Base-by-base conservation (phyloP, 1,139 yeast genomes). In the Suzukiozyma palmioleophila region DNA sequence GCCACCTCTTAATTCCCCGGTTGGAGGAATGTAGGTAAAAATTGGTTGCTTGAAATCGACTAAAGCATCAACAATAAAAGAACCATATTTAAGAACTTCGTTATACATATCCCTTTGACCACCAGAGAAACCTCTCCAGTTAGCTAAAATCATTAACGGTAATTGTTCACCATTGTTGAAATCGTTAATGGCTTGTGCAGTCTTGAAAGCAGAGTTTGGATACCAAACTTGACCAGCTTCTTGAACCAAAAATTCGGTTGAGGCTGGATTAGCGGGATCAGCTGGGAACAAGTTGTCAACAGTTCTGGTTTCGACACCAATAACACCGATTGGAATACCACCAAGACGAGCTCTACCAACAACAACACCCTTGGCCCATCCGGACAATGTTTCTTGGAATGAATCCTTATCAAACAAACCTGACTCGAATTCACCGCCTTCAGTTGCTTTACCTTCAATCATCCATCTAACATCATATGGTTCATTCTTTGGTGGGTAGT, bases 91-190 rank as follows among this genome's bases (percentile, higher is more conserved):
- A 69, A 92, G 81, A 39, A 92, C 96, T 69, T 92, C 98, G 58
- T 90, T 88, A 78, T 85, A 94, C 98, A 92, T 92, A 66, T 92
- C 98, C 63, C 97, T 85, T 74, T 94, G 98, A 66, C 98, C 98
- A 74, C 98, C 98, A 50, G 97, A 89, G 80, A 92, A 92, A 59
- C 98, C 98, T 81, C 98, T 85, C 98, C 98, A 92, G 77, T 92
- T 92, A 43, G 98, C 98, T 56, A 92, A 71, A 52, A 92, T 89
- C 95, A 92, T 88, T 64, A 92, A 76, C 48, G 98, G 98, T 57
- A 92, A 77, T 66, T 89, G 94, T 66, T 92, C 98, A 75, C 98
- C 98, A 60, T 88, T 75, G 74, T 92, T 92, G 79, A 92, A 92
- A 62, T 92, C 98, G 53, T 84, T 85, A 54, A 92, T 92, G 21